Evolutionary conservation across 2,329 filamentous ascomycete species (phyloP), one percentile per base, ranked within the genome.

Genomic region (Fusarium sp.): DNA sequence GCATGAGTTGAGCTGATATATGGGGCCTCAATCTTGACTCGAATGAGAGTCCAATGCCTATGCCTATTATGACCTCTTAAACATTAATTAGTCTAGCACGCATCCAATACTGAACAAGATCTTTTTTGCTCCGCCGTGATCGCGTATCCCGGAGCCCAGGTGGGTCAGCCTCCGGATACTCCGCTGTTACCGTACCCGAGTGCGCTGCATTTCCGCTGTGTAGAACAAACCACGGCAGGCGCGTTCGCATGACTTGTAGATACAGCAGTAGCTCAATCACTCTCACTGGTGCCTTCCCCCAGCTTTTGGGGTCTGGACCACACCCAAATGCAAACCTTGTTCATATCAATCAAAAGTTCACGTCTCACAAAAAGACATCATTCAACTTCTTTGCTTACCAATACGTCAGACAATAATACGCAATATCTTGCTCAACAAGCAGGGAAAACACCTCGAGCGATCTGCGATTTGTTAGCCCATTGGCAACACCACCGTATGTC

Each of bases 301-400:
- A 49, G 65, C 44, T 9, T 46, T 42, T 52, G 50, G 16, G 32
- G 27, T 18, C 27, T 42, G 50, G 15, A 40, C 32, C 49, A 52
- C 49, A 27, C 22, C 32, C 61, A 59, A 68, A 58, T 64, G 49
- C 53, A 71, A 38, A 38, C 32, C 32, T 38, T 38, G 32, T 38
- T 38, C 32, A 38, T 38, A 38, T 38, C 32, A 38, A 38, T 38
- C 32, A 38, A 38, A 38, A 34, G 32, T 18, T 34, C 32, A 34
- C 32, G 32, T 8, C 32, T 34, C 57, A 52, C 50, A 68, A 32
- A 47, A 60, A 46, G 40, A 40, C 34, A 66, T 40, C 20, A 50
- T 44, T 22, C 30, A 51, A 32, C 55, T 46, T 20, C 24, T 46
- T 34, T 73, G 72, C 68, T 73, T 75, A 74, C 64, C 60, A 72